Evolutionary conservation across 2,329 filamentous ascomycete genomes (phyloP).

Genomic region (Aspergillus transmontanensis): DNA sequence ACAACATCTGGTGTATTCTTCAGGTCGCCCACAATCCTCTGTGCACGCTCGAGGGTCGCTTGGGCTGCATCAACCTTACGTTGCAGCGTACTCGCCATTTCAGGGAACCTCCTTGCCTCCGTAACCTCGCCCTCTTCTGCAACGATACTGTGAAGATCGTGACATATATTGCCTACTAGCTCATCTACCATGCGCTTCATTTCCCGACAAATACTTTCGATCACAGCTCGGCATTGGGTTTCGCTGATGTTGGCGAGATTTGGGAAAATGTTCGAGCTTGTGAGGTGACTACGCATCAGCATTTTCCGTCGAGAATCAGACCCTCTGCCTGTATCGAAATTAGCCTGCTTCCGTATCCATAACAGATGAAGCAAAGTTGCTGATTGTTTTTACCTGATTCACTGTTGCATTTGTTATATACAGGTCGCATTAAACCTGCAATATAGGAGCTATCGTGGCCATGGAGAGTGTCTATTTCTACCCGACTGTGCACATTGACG

Average conservation of each 20-base stretch:
- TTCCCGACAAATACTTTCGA: background rate
- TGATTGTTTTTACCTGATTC: background rate
- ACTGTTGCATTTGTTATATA: conserved; percentile 11
- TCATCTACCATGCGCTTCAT: background rate
- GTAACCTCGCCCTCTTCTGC: background rate
- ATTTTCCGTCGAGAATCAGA: background rate
- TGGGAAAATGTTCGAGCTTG: background rate
- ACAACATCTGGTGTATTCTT: background rate
- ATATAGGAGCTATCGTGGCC: conserved; percentile 18
- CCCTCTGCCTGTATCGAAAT: background rate
- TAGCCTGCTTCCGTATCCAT: background rate
- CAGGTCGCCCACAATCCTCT: background rate
- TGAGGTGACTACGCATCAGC: background rate
- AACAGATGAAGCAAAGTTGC: too few relatives aligned
- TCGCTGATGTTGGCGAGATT: background rate
- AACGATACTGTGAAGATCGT: background rate
- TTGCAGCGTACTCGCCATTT: background rate
- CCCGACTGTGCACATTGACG: background rate
- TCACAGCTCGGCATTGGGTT: background rate
- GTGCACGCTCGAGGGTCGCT: background rate
- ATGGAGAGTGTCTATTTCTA: conserved; percentile 8
- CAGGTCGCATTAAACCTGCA: conserved; percentile 13
- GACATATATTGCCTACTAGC: background rate
- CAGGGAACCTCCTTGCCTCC: background rate
- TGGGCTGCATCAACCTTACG: background rate